Base-by-base conservation (phyloP, 1,284 basidiomycete species). In the Mycena citricolor region DNA sequence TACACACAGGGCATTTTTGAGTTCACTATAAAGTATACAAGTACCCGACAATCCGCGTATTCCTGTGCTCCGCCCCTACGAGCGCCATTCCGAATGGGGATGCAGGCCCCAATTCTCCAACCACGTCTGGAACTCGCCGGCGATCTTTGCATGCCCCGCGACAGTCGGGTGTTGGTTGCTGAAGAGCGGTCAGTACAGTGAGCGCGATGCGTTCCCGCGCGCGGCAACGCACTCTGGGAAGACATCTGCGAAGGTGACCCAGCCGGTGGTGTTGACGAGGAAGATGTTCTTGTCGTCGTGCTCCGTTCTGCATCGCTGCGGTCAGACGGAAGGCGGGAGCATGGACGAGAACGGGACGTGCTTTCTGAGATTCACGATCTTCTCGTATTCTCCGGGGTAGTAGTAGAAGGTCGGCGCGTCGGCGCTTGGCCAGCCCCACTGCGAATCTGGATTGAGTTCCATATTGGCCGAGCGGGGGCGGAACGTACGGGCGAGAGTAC, bases 361-460 rank as follows among this genome's bases (percentile, higher is more conserved):
- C 76, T n/a, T n/a, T n/a, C 70, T 57, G 14, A 61, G 49, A 8
- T 68, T 50, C 0, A 79, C 73, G 28, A 79, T 70, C 5, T 62
- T 56, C 36, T 73, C 56, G 51, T 79, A 78, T 36, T 64, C 60
- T 0, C 73, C 74, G 13, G 65, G 57, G 54, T 76, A 80, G 56
- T 81, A 80, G 38, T 76, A 67, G 23, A 58, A 56, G 34, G 73
- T 60, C 13, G 61, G 63, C 1, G 73, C 76, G 42, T 75, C 73
- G 2, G 74, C 61, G 41, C 63, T 70, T 1, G 77, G 77, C 77
- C 78, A 81, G 13, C 77, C 76, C 74, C 76, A 79, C 73, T 76
- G 43, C 6, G 31, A 11, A 26, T 19, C 14, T 16, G 12, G 28
- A 42, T 35, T 1, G 24, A 39, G 30, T 19, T 28, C 28, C 11